Evolutionary conservation across 257 asterid species (phyloP).

Genomic region (Nicotiana sylvestris): DNA sequence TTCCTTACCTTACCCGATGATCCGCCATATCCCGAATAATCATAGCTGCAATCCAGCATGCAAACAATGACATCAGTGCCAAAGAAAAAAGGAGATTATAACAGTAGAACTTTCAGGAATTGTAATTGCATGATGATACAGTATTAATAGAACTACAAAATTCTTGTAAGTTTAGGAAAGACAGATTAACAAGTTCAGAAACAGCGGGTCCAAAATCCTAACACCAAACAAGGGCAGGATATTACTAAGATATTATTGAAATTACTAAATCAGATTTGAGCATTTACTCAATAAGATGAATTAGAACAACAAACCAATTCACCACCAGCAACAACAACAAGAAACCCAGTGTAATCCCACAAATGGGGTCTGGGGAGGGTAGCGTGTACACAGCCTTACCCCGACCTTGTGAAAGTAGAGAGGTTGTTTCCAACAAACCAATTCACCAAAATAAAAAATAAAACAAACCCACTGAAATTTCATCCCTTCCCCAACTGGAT

Average conservation of each 20-base stretch:
- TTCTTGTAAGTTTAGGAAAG: not conserved
- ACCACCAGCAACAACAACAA: not conserved
- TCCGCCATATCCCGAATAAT: conserved; percentile 96
- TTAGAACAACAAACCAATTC: not conserved
- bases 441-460: not conserved
- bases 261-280: not conserved
- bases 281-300: not conserved
- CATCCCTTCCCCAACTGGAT: not conserved
- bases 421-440: not conserved
- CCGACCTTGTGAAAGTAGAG: too few species aligned
- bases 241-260: too few species aligned
- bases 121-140: not conserved
- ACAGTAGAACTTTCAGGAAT: not conserved
- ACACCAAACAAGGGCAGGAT: too few species aligned
- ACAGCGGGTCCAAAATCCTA: not conserved
- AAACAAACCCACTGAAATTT: not conserved
- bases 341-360: too few species aligned
- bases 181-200: not conserved
- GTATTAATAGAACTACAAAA: not conserved
- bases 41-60: conserved; percentile 67
- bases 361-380: too few species aligned
- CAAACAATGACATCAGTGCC: not conserved
- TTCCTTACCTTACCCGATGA: conserved; percentile 92
- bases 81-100: not conserved
- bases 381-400: too few species aligned